Base-by-base conservation (phyloP, 768 basidiomycete species). In the Tylopilus sp. region DNA sequence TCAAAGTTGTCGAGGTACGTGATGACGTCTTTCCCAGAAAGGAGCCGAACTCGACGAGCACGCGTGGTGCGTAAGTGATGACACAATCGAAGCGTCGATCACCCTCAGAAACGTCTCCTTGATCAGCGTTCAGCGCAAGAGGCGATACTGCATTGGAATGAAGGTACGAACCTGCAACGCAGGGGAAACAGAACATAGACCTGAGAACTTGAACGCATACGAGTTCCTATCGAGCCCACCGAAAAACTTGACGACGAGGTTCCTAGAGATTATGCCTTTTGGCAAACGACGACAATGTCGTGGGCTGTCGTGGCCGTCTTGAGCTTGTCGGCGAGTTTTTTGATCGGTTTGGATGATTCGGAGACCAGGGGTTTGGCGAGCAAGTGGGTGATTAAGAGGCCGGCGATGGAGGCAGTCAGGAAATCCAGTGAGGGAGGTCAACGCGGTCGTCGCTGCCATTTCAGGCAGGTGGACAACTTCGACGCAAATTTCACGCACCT, bases 291-390 rank as follows among this genome's bases (percentile, higher is more conserved):
- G 76, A 79, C 3, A 91, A 87, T 67, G 80, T 85, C 9, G 87
- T 89, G 82, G 8, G 89, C 90, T 0, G 83, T 80, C 70, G 96
- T 97, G n/a, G 93, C 87, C 3, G 93, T 92, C 72, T 95, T 95
- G 29, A 94, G 94, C 68, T 98, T 98, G 85, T 92, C 96, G 51
- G 96, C 86, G 60, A 95, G 85, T 43, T 87, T 89, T 71, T 93
- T 94, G 68, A 89, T 79, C 61, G 91, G 78, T 68, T 89, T 82
- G 64, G 86, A 89, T 14, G 76, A 74, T 43, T 72, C 73, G 2
- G 86, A 84, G 22, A 78, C 73, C 13, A 77, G 72, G 34, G 78
- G 59, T 45, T 72, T 69, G 8, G 79, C 75, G 55, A 78, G 74
- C 61, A 97, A 72, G 40, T 85, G 80, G 25, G 76, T 69, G 66